Conservation (phyloP, 371 early-diverging fungal genomes). For the Mortierella sp. region DNA sequence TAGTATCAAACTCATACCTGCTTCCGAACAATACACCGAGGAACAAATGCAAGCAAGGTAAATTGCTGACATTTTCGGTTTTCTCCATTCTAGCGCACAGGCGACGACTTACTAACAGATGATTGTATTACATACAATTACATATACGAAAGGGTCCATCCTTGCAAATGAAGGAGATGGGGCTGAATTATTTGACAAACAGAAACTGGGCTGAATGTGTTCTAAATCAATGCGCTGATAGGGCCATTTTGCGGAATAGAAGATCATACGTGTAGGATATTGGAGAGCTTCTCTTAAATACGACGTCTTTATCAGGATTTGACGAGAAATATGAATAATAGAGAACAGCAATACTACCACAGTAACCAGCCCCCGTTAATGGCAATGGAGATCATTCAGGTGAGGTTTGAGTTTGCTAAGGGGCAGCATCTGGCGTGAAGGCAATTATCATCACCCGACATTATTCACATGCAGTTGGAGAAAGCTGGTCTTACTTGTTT, state of each 20-base stretch:
- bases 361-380: too few relatives aligned
- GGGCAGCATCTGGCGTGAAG: too few relatives aligned
- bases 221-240: conserved; percentile 1
- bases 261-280: not conserved
- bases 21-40: not conserved
- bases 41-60: too few relatives aligned
- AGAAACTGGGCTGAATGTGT: not conserved
- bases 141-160: not conserved
- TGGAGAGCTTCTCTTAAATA: not conserved
- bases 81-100: too few relatives aligned
- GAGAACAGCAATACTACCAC: not conserved
- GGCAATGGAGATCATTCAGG: too few relatives aligned
- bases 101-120: too few relatives aligned
- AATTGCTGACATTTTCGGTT: too few relatives aligned
- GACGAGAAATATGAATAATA: not conserved
- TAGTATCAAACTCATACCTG: not conserved
- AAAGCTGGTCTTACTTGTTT: too few relatives aligned
- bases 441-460: too few relatives aligned
- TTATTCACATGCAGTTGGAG: too few relatives aligned
- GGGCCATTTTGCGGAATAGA: conserved; percentile 10
- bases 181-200: not conserved
- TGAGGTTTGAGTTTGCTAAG: too few relatives aligned
- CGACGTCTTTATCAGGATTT: not conserved
- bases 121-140: too few relatives aligned
- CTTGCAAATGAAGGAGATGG: conserved; percentile 5